Evolutionary conservation across 1,284 basidiomycete species (phyloP).

Genomic region (Ustilago trichophora): DNA sequence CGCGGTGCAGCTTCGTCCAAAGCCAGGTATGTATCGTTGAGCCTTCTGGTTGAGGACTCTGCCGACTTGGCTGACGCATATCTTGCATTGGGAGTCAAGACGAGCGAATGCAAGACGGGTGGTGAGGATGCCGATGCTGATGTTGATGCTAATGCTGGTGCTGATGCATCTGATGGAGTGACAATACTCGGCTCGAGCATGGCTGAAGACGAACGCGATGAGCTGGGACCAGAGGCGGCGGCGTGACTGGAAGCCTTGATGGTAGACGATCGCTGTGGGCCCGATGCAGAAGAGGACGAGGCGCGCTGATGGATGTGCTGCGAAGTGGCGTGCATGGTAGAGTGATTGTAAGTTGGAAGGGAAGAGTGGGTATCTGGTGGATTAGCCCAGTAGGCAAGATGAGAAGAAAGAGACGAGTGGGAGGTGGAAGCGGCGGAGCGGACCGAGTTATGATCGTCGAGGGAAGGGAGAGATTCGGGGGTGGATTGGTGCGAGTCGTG

Average conservation of each 20-base stretch:
- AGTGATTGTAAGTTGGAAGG: background rate
- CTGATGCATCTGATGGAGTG: background rate
- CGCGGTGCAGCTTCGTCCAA: conserved; percentile 32
- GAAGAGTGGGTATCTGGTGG: conserved; percentile 10
- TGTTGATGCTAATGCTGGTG: background rate
- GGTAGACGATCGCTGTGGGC: conserved; percentile 16
- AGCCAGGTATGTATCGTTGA: conserved; percentile 2
- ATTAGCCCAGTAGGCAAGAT: conserved; percentile 4
- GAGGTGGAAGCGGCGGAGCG: conserved; percentile 13
- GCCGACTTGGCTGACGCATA: background rate
- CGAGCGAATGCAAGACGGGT: conserved; percentile 20
- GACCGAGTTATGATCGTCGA: conserved; percentile 17
- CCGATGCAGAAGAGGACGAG: background rate
- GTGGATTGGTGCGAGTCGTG: conserved; percentile 22
- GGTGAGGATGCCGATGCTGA: conserved; percentile 8
- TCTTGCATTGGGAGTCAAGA: background rate
- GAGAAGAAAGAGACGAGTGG: conserved; percentile 11
- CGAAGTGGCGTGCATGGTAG: background rate
- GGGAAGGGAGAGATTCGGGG: conserved; percentile 22
- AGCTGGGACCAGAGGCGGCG: background rate
- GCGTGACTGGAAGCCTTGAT: conserved; percentile 20
- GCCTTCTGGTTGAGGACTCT: background rate
- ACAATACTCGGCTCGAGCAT: conserved; percentile 1
- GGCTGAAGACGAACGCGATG: background rate
- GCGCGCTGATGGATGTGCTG: too few relatives aligned